These are phyloP conservation scores for Hondaea fermentalgiana DNA, from an alignment of 108 stramenopile genomes.

Conservation along the genomic window DNA sequence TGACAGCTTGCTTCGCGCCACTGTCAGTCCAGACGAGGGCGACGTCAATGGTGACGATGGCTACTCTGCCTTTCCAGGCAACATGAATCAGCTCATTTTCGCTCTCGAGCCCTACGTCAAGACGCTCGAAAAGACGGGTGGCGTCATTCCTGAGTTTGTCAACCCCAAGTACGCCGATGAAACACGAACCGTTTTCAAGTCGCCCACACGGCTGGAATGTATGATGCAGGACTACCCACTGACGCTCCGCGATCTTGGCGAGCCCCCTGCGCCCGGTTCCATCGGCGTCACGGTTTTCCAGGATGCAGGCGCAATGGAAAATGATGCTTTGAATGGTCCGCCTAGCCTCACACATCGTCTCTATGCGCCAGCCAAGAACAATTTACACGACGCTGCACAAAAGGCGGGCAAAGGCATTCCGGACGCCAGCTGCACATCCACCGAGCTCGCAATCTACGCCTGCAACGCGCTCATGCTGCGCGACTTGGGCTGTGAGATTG, in stretches of 20 bases:
- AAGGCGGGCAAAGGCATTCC: conserved; percentile 69
- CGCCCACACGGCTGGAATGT: conserved; percentile 93
- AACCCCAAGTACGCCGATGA: conserved; percentile 96
- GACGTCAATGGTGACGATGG: conserved; percentile 87
- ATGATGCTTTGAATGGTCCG: not conserved
- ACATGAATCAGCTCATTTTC: conserved; percentile 95
- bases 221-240: conserved; percentile 99
- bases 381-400: conserved; percentile 64
- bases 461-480: conserved; percentile 52
- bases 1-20: conserved; percentile 76
- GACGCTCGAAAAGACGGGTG: conserved; percentile 60
- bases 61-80: conserved; percentile 89
- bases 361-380: conserved; percentile 88
- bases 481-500: conserved; percentile 42
- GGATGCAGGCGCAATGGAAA: not conserved
- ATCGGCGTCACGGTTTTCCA: not conserved
- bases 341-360: not conserved
- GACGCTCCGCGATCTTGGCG: not conserved
- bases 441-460: conserved; percentile 78
- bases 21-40: conserved; percentile 64
- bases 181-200: conserved; percentile 81
- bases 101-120: conserved; percentile 68
- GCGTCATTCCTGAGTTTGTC: conserved; percentile 94
- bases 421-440: conserved; percentile 75
- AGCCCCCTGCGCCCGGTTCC: not conserved